Percentiles rank a stretch among this genome's conserved stretches.
Conservation (phyloP, 139 green algal genomes). For the Zygnema circumcarinatum region DNA sequence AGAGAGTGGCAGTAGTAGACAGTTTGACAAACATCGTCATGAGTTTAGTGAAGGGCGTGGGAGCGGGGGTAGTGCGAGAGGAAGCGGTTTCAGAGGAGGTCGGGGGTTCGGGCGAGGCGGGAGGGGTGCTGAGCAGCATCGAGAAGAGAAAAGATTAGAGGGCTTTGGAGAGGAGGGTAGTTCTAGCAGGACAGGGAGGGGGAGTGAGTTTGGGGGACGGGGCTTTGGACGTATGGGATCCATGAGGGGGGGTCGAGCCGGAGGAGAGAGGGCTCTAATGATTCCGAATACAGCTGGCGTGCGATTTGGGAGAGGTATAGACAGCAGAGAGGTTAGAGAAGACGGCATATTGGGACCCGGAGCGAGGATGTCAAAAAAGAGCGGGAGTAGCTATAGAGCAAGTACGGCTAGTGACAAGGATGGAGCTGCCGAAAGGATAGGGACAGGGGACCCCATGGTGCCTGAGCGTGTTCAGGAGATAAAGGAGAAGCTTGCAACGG, state of each 20-base stretch:
- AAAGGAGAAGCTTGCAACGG: conserved; percentile 38
- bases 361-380: neutral
- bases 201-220: neutral
- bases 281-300: neutral
- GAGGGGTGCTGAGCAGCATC: too few relatives aligned
- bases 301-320: neutral
- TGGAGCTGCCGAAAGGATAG: neutral
- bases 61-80: too few relatives aligned
- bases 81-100: too few relatives aligned
- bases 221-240: neutral
- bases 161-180: neutral
- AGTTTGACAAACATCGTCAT: too few relatives aligned
- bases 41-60: too few relatives aligned
- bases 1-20: too few relatives aligned
- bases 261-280: neutral
- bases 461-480: conserved; percentile 55
- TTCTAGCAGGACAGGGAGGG: neutral
- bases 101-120: too few relatives aligned
- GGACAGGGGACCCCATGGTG: neutral
- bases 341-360: neutral
- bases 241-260: neutral
- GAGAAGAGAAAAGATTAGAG: too few relatives aligned
- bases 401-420: neutral
- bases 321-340: neutral
- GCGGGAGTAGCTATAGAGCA: neutral